phyloP scores from a whole-genome alignment of 1,139 yeast genomes.

The Pneumocystis murina region DNA sequence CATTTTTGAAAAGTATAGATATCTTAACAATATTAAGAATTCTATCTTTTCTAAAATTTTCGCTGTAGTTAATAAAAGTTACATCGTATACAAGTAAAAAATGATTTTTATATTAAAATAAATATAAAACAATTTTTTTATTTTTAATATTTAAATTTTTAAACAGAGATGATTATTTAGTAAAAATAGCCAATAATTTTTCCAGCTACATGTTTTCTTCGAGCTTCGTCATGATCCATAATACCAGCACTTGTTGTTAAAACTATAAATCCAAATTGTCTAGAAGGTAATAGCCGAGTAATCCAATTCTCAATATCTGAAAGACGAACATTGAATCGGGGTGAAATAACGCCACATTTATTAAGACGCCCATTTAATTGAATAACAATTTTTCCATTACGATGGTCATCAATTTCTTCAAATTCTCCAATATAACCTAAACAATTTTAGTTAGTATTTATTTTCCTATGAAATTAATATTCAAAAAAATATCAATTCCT shows the following conservation, averaged over 20 bases:
- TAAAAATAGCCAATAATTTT: constrained; percentile 93
- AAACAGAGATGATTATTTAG: constrained; percentile 28
- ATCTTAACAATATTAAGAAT: background rate
- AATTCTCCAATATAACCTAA: constrained; percentile 93
- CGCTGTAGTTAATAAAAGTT: background rate
- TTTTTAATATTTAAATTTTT: background rate
- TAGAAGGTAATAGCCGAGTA: constrained; percentile 90
- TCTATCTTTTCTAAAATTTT: background rate
- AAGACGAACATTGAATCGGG: constrained; percentile 92
- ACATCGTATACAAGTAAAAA: background rate
- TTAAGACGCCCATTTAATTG: constrained; percentile 95
- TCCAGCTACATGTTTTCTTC: constrained; percentile 99
- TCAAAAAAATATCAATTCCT: background rate
- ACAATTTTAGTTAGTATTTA: constrained; percentile 9
- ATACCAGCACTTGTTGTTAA: constrained; percentile 98
- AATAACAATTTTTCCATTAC: constrained; percentile 94
- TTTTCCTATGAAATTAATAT: background rate
- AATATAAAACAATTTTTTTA: background rate
- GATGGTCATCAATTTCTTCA: constrained; percentile 97
- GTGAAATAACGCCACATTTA: constrained; percentile 97
- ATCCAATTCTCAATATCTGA: constrained; percentile 96
- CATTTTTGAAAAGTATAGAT: background rate
- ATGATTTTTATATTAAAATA: background rate
- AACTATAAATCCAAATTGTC: constrained; percentile 95
- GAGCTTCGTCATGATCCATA: constrained; percentile 99